Evolutionary conservation across 2,329 filamentous ascomycete genomes (phyloP), one percentile per base, ranked within the genome.

Genomic region (Epicoccum nigrum): DNA sequence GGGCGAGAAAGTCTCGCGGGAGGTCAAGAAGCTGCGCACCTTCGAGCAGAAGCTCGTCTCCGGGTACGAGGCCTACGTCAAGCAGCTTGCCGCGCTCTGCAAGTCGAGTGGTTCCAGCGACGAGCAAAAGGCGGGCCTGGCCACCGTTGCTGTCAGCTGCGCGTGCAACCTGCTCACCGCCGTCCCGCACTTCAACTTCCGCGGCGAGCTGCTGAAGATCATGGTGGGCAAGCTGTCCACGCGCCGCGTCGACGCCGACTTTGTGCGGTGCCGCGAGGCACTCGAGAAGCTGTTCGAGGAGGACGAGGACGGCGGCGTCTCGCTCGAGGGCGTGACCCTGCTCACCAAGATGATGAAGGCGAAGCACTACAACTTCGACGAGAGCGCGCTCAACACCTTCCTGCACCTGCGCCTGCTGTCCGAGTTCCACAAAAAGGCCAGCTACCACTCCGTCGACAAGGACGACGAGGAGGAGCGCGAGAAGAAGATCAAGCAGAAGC

Each of bases 131-230:
- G 72, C 68, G 7, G 65, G 77, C 16, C 56, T 97, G 19, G 83
- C 86, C 6, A 88, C 81, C 44, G 82, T 96, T 20, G 93, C 94
- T 3, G 87, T 96, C 50, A 87, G 86, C 34, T 99, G 94, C 70
- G 87, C 89, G 2, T 96, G 92, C 74, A 88, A 83, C 23, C 81
- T 99, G 13, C 76, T 97, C 32, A 84, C 84, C 16, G 81, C 88
- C 1, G 92, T 97, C 1, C 90, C 94, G 3, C 95, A 99, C 77
- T 99, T 99, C 84, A 99, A 99, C 79, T 97, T 96, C 74, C 87
- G 94, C 32, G 83, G 81, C 40, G 93, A 99, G 45, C 79, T 99
- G 45, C 77, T 99, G 55, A 91, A 90, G 73, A 93, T 97, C 51
- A 71, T 99, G 12, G 86, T 96, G 17, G 86, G 86, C 61, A 94